Conservation (phyloP, 1,284 basidiomycete genomes). For the Ganoderma boninense region DNA sequence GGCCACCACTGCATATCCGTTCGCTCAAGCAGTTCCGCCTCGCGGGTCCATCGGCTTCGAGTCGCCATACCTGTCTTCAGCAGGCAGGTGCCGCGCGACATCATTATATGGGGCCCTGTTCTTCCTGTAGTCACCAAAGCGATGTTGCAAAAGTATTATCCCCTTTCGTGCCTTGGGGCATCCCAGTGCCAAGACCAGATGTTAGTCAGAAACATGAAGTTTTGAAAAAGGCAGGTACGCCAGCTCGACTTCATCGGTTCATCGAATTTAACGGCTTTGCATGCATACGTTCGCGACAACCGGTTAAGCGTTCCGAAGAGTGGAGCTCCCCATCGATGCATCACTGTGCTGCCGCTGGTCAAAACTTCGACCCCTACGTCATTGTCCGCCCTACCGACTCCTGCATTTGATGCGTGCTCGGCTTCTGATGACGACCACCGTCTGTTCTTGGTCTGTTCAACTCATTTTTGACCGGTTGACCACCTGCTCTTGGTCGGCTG, state of each 20-base stretch:
- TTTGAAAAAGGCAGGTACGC: background rate
- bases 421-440: background rate
- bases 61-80: background rate
- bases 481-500: background rate
- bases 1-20: background rate
- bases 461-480: background rate
- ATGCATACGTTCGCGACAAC: background rate
- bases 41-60: background rate
- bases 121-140: background rate
- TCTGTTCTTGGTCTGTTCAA: no score
- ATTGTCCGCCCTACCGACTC: background rate
- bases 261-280: background rate
- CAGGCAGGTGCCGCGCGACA: background rate
- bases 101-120: background rate
- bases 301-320: background rate
- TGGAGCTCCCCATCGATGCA: background rate
- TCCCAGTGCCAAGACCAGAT: background rate
- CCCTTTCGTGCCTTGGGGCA: background rate
- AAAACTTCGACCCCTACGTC: slow-evolving; percentile 5
- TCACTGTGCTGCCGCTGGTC: no score
- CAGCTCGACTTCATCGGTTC: background rate
- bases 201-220: background rate
- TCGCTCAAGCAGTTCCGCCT: background rate
- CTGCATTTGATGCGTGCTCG: background rate
- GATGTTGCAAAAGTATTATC: background rate